A percentile compares a stretch with the other conserved stretches of the same genome.
phyloP scores from a whole-genome alignment of 257 asterid species.

The Euphrasia confusa region DNA sequence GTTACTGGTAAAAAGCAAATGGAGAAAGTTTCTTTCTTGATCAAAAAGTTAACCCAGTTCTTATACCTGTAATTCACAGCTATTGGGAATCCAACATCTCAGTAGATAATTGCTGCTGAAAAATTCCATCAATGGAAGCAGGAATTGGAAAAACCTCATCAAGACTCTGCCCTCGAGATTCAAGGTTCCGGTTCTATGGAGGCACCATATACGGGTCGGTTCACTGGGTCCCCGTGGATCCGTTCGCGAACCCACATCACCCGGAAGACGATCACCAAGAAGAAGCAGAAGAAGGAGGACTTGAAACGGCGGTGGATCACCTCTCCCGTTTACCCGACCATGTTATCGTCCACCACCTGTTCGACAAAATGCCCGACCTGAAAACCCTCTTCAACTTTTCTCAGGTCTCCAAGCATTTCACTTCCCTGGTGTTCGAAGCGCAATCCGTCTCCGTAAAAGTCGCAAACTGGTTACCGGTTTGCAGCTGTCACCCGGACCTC shows the following conservation, averaged over 20 bases:
- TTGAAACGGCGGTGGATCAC: not conserved
- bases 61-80: too few species aligned
- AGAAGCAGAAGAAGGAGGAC: too few species aligned
- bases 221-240: not conserved
- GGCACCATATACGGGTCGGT: not conserved
- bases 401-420: not conserved
- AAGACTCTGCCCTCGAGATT: not conserved
- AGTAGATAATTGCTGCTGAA: too few species aligned
- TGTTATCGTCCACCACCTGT: not conserved
- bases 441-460: not conserved
- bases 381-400: not conserved
- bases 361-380: constrained; percentile 2
- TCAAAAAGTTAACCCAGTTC: too few species aligned
- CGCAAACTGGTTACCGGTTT: not conserved
- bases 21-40: too few species aligned
- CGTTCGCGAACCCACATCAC: not conserved
- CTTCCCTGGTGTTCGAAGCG: not conserved
- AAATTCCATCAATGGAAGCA: not conserved
- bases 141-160: not conserved
- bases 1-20: too few species aligned
- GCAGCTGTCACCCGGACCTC: not conserved
- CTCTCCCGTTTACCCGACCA: not conserved
- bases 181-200: not conserved
- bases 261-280: not conserved
- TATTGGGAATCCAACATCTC: too few species aligned